Evolutionary conservation across 805 yeast species (phyloP).

Genomic region (Zygoascus tannicola): DNA sequence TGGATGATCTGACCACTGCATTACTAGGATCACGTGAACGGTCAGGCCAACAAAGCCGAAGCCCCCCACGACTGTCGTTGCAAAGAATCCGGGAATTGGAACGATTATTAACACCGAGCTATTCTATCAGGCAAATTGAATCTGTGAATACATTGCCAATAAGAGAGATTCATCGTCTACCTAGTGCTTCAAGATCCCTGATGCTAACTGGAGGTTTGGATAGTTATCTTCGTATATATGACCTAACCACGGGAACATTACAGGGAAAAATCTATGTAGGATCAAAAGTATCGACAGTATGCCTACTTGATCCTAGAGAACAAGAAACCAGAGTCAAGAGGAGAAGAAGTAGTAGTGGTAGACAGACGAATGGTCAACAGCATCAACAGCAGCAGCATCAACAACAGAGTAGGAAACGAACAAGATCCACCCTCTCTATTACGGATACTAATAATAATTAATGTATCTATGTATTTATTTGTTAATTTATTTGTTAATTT

Average conservation of each 20-base stretch:
- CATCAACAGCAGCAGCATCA: not conserved
- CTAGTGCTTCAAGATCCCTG: not conserved
- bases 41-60: not conserved
- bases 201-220: conserved; percentile 13
- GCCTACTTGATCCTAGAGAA: conserved; percentile 5
- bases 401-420: not conserved
- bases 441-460: too few species aligned
- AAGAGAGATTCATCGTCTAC: too few species aligned
- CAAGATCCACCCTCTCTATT: too few species aligned
- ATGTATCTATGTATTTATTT: too few species aligned
- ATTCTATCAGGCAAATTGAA: not conserved
- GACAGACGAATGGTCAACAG: too few species aligned
- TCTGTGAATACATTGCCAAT: not conserved
- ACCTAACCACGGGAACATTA: conserved; percentile 8
- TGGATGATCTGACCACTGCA: not conserved
- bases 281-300: conserved; percentile 6
- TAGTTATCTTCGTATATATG: conserved; percentile 9
- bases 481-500: too few species aligned
- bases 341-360: not conserved
- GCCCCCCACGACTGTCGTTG: too few species aligned
- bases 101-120: not conserved
- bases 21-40: too few species aligned
- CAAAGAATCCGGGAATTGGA: too few species aligned
- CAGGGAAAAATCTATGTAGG: conserved; percentile 5
- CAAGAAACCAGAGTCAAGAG: not conserved